Percentiles rank a stretch among this genome's conserved stretches.
These are phyloP conservation scores for Radiomyces spectabilis DNA, from an alignment of 192 early-diverging fungal species.

Conservation along the genomic window DNA sequence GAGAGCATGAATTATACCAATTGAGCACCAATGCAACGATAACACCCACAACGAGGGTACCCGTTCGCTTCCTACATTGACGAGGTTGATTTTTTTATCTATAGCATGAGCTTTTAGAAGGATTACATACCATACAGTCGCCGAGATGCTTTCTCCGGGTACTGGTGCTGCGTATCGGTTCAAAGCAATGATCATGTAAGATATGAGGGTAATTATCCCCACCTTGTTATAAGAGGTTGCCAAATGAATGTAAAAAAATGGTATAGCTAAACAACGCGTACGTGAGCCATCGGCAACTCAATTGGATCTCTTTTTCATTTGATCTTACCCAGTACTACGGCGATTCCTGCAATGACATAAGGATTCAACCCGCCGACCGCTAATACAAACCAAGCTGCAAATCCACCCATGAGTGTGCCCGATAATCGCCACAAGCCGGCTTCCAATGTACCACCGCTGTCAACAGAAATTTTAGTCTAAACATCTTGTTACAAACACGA, in stretches of 20 bases:
- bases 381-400: slow-evolving; percentile 28
- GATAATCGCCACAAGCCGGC: slow-evolving; percentile 36
- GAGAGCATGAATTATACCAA: slow-evolving; percentile 19
- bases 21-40: slow-evolving; percentile 45
- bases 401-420: slow-evolving; percentile 34
- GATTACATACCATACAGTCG: slow-evolving; percentile 28
- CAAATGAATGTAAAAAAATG: slow-evolving; percentile 27
- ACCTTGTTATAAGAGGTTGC: slow-evolving; percentile 26
- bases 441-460: slow-evolving; percentile 37
- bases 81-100: too few relatives aligned
- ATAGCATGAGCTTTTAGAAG: too few relatives aligned
- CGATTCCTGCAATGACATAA: slow-evolving; percentile 23
- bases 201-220: slow-evolving; percentile 15
- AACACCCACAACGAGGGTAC: slow-evolving; percentile 53
- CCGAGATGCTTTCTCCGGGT: slow-evolving; percentile 16
- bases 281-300: too few relatives aligned
- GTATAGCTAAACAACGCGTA: slow-evolving; percentile 13
- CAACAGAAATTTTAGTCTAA: too few relatives aligned
- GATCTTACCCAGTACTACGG: slow-evolving; percentile 18
- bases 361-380: slow-evolving; percentile 15
- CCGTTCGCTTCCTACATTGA: slow-evolving; percentile 39
- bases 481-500: too few relatives aligned
- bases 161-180: slow-evolving; percentile 12
- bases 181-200: slow-evolving; percentile 25
- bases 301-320: not conserved